These are phyloP conservation scores for Ramichloridium luteum DNA, from an alignment of 2,329 filamentous ascomycete species.

Conservation along the genomic window DNA sequence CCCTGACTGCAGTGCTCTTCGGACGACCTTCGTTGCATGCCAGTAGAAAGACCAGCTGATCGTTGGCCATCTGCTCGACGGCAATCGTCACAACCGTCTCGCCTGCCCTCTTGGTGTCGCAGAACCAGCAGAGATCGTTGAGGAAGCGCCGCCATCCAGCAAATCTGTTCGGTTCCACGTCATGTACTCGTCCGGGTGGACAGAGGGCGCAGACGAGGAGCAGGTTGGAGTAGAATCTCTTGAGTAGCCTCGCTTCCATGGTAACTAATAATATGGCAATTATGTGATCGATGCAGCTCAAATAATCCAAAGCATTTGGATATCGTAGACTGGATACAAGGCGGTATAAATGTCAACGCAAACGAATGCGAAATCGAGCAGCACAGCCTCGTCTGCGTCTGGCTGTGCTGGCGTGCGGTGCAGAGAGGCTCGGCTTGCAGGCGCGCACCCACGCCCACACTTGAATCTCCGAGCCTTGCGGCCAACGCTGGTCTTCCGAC, in stretches of 20 bases:
- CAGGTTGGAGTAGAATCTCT: neutral
- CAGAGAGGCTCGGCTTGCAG: neutral
- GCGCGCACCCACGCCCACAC: neutral
- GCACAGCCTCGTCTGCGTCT: neutral
- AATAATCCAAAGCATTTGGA: too few relatives aligned
- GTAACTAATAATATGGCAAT: too few relatives aligned
- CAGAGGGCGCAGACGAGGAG: neutral
- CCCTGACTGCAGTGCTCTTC: neutral
- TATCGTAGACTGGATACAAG: too few relatives aligned
- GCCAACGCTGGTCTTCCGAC: too few relatives aligned
- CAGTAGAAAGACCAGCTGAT: neutral
- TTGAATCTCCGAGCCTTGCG: too few relatives aligned
- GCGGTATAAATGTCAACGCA: neutral
- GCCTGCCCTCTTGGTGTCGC: neutral
- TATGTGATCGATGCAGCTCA: too few relatives aligned
- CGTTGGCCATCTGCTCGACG: neutral
- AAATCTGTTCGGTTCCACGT: neutral
- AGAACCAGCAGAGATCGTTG: conserved; percentile 1
- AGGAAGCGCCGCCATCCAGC: neutral
- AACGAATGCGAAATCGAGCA: neutral
- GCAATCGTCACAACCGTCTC: conserved; percentile 1
- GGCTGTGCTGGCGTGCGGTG: neutral
- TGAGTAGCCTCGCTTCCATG: neutral
- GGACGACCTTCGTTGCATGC: neutral
- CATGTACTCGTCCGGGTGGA: neutral